These are phyloP conservation scores for Solanum okadae DNA, from an alignment of 257 asterid genomes.

Conservation along the genomic window DNA sequence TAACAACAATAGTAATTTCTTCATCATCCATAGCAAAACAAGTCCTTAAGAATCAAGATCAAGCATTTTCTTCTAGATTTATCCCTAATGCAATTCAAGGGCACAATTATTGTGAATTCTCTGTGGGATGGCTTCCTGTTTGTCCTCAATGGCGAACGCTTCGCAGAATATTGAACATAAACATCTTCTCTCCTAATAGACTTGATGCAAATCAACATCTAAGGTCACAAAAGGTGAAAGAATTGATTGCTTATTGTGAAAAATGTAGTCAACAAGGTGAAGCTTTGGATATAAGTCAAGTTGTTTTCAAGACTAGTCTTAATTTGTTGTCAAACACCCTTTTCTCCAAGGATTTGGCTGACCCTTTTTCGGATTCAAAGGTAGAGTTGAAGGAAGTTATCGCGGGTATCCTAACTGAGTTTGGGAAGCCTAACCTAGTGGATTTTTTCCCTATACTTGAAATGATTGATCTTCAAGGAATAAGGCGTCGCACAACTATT, in stretches of 20 bases:
- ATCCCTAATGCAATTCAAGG: slow-evolving; percentile 5
- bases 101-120: not conserved
- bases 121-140: not conserved
- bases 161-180: not conserved
- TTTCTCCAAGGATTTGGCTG: slow-evolving; percentile 16
- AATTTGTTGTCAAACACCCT: slow-evolving; percentile 13
- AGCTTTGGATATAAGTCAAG: not conserved
- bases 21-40: not conserved
- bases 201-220: slow-evolving; percentile 9
- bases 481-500: not conserved
- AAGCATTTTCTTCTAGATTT: not conserved
- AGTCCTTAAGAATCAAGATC: slow-evolving; percentile 9
- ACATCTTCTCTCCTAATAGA: not conserved
- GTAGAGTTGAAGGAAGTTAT: not conserved
- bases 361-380: not conserved
- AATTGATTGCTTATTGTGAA: not conserved
- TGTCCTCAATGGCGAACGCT: not conserved
- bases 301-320: not conserved
- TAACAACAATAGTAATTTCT: slow-evolving; percentile 3
- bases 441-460: not conserved
- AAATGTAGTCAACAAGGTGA: not conserved
- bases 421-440: not conserved
- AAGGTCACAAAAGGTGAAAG: slow-evolving; percentile 9
- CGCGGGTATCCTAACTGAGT: not conserved
- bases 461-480: not conserved